Evolutionary conservation across 2,329 filamentous ascomycete species (phyloP), one percentile per base, ranked within the genome.

Genomic region (Sphaerulina vaccinii): DNA sequence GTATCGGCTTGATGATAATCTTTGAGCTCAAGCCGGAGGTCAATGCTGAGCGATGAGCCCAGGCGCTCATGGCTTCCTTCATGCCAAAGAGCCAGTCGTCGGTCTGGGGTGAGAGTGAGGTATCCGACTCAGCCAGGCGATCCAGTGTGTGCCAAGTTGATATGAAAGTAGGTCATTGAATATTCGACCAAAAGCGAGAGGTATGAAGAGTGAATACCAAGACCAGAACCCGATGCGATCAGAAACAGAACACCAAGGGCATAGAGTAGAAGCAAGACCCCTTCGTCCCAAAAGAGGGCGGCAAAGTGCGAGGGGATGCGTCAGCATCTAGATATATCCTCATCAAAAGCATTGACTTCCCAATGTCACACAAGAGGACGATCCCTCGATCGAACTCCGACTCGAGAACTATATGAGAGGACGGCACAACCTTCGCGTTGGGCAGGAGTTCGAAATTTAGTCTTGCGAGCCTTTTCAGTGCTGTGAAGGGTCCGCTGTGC

Each of bases 1-100:
- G 46, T n/a, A 54, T 27, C 8, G 51, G 51, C 18, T 43, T 49
- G 36, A 49, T 32, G 24, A 49, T 24, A 24, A 54, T 39, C 36
- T 37, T 49, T 18, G 41, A 33, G 6, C 24, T 18, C 11, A 50
- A n/a, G n/a, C n/a, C n/a, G n/a, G n/a, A n/a, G n/a, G n/a, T n/a
- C n/a, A n/a, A n/a, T n/a, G n/a, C n/a, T n/a, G n/a, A 19, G 15
- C 41, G 41, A 40, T 36, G 23, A 6, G 29, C 11, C 27, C 37
- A 37, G 3, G 39, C 37, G 23, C 27, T 18, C 10, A 49, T 5
- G 11, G 40, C 45, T 13, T 49, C 16, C 7, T 29, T 18, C 29
- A 37, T 22, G 6, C 35, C 16, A 19, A 15, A 38, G 35, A 15
- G 15, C 18, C 11, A 37, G n/a, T n/a, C 33, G 13, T 27, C 27